These are phyloP conservation scores for Yarrowia phangngaensis DNA, from an alignment of 805 yeast genomes.

Conservation along the genomic window DNA sequence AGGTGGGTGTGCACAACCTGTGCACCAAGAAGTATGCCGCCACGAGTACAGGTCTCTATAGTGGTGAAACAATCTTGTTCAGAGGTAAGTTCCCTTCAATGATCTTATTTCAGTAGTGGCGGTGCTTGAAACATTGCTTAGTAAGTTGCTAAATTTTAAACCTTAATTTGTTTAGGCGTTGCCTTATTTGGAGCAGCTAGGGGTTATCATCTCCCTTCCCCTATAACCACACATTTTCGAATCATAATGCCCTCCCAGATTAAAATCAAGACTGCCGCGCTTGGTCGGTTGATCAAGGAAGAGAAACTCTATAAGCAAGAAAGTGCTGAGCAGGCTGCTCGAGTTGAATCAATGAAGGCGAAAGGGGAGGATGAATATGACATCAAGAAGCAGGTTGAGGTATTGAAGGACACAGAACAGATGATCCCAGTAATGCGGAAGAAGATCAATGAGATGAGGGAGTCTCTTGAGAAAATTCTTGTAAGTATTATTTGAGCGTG, in stretches of 20 bases:
- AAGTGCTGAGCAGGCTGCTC: conserved; percentile 49
- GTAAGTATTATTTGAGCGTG: conserved; percentile 31
- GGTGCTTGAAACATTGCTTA: too few relatives aligned
- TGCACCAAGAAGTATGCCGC: too few relatives aligned
- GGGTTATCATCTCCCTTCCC: too few relatives aligned
- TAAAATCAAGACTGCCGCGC: conserved; percentile 67
- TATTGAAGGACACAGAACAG: conserved; percentile 52
- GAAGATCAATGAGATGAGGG: conserved; percentile 44
- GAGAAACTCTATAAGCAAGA: conserved; percentile 58
- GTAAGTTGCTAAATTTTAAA: too few relatives aligned
- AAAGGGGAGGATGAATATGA: conserved; percentile 60
- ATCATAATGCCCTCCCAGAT: conserved; percentile 61
- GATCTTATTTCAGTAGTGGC: too few relatives aligned
- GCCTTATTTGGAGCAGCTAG: too few relatives aligned
- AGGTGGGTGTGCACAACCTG: too few relatives aligned
- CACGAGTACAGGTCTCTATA: too few relatives aligned
- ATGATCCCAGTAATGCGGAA: conserved; percentile 49
- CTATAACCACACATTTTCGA: too few relatives aligned
- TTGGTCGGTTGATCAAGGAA: conserved; percentile 66
- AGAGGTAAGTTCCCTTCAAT: too few relatives aligned
- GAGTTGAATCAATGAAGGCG: conserved; percentile 48
- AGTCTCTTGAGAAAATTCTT: conserved; percentile 44
- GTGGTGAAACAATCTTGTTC: too few relatives aligned
- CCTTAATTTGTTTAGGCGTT: too few relatives aligned
- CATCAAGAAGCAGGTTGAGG: conserved; percentile 50